Base-by-base conservation (phyloP, 805 yeast species). In the Cyberlindnera petersonii region DNA sequence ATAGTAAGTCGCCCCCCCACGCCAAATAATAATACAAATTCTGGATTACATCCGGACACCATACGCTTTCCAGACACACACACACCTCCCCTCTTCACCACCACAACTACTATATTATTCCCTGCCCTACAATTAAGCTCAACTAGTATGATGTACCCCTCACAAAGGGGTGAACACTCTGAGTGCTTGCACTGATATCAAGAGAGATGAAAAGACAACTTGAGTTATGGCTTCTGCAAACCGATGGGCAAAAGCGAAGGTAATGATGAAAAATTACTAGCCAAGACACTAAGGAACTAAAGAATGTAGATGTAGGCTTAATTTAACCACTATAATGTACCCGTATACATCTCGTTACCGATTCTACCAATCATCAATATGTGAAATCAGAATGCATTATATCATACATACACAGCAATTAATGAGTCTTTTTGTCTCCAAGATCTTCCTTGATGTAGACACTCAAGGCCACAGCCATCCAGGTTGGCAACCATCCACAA, bases 401-500 rank as follows among this genome's bases (percentile, higher is more conserved):
- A 24, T 24, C n/a, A 24, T 7, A 28, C 17, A 21, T 21, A 17
- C 5, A 17, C 21, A 7, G 5, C 17, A 6, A 22, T 40, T 27
- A 32, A 18, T 31, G 26, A 3, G 26, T 35, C 35, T 46, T 46
- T 33, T 44, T 47, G 16, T 38, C 44, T 9, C 24, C 17, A 17
- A 30, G 32, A 2, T 24, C 22, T 4, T 17, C 32, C 2, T 19
- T 4, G 20, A 49, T 31, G 23, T 32, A 29, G 10, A 39, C 43
- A 31, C 69, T 62, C n/a, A 56, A 33, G 1, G 60, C 58, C 10
- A 64, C 50, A 13, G 64, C 51, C 4, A 78, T 31, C 98, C 98
- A 91, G 5, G 79, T 71, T 4, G 97, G 95, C 26, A 80, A 58
- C 95, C 96, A 88, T 0, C 87, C 85, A 29, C 81, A 64, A 28